A percentile compares a stretch with the other conserved stretches of the same genome.
phyloP scores from a whole-genome alignment of 192 early-diverging fungal species.

The Backusella circina region DNA sequence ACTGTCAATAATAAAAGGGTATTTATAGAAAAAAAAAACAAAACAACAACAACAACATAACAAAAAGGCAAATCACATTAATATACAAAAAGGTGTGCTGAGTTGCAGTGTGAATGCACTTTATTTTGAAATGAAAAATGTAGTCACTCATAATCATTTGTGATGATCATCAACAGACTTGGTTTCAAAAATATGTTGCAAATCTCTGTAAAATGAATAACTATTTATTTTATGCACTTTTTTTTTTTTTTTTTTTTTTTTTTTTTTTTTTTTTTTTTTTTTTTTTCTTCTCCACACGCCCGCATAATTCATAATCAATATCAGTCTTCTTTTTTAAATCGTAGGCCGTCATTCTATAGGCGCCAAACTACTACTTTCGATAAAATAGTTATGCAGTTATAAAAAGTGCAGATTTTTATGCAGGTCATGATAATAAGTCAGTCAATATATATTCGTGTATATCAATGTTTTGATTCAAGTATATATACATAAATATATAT shows the following conservation, averaged over 20 bases:
- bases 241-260: no score
- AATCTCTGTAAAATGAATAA: not conserved
- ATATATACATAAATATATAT: no score
- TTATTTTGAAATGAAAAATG: constrained; percentile 1
- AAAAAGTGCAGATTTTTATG: not conserved
- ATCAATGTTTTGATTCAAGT: not conserved
- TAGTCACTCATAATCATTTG: not conserved
- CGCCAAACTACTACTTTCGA: not conserved
- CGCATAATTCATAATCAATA: no score
- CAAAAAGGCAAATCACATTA: no score
- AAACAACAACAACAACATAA: no score
- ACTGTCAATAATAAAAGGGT: not conserved
- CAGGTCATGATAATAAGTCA: not conserved
- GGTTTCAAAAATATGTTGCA: not conserved
- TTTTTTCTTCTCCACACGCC: no score
- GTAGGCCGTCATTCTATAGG: not conserved
- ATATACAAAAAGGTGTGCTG: not conserved
- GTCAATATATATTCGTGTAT: not conserved
- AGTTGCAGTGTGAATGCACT: not conserved
- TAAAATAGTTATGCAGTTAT: not conserved
- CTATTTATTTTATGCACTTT: not conserved
- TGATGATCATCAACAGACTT: not conserved
- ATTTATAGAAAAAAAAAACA: not conserved
- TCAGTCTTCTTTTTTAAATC: not conserved
- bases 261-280: no score